A percentile compares a stretch with the other conserved stretches of the same genome.
phyloP scores from a whole-genome alignment of 495 filamentous ascomycete species.

The Aspergillus kassunensis region DNA sequence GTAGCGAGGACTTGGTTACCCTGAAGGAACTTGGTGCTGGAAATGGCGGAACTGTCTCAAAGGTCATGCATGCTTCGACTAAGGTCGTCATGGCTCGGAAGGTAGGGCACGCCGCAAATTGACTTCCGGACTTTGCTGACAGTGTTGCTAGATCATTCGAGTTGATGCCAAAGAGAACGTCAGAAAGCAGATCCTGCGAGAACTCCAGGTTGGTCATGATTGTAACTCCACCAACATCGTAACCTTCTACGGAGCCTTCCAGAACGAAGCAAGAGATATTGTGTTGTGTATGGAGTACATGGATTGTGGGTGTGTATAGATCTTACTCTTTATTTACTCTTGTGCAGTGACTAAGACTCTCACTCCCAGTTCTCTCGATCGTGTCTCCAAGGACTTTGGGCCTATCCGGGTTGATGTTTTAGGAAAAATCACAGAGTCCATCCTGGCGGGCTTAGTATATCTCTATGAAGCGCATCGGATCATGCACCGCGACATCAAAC shows the following conservation, averaged over 20 bases:
- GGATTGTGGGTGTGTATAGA: slow-evolving; percentile 82
- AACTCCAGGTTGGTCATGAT: slow-evolving; percentile 96
- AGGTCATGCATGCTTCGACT: slow-evolving; percentile 91
- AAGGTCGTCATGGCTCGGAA: slow-evolving; percentile 97
- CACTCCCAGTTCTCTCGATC: slow-evolving; percentile 68
- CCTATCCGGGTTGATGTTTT: slow-evolving; percentile 96
- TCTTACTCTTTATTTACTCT: slow-evolving; percentile 2
- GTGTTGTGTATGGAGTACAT: slow-evolving; percentile 99
- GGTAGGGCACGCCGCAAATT: slow-evolving; percentile 47
- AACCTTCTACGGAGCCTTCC: slow-evolving; percentile 93
- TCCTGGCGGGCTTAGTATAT: slow-evolving; percentile 90
- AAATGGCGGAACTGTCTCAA: slow-evolving; percentile 96
- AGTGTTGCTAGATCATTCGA: slow-evolving; percentile 77
- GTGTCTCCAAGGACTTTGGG: slow-evolving; percentile 89
- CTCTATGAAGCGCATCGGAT: slow-evolving; percentile 92
- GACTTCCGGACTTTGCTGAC: slow-evolving; percentile 7
- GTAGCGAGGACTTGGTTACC: slow-evolving; percentile 86
- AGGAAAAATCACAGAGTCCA: slow-evolving; percentile 97
- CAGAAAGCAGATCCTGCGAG: slow-evolving; percentile 90
- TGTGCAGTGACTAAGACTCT: background rate
- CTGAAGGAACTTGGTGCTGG: slow-evolving; percentile 93
- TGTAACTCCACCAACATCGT: slow-evolving; percentile 96
- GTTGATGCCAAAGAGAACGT: slow-evolving; percentile 97
- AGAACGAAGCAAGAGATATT: slow-evolving; percentile 92
- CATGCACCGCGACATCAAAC: slow-evolving; percentile 98